Conservation (phyloP, 345 rosid species). For the Euphorbia peplus region DNA sequence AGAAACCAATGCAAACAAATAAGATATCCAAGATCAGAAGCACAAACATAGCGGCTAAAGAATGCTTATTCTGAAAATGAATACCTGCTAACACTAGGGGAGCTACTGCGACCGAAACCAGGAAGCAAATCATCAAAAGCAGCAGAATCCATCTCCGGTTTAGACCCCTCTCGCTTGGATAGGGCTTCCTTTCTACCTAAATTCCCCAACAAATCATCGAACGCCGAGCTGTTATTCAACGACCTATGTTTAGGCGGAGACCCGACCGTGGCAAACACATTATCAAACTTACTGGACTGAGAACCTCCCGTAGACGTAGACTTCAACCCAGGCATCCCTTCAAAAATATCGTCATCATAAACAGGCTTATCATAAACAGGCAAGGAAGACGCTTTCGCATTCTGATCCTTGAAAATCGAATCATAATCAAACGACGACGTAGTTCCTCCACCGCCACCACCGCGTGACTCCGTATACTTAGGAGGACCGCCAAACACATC, state of each 20-base stretch:
- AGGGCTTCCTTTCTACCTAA: conserved; percentile 39
- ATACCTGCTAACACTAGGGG: conserved; percentile 37
- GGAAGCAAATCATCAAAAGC: conserved; percentile 70
- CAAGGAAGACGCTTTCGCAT: conserved; percentile 27
- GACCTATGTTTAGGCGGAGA: conserved; percentile 24
- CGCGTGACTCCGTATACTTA: conserved; percentile 39
- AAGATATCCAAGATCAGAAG: background rate
- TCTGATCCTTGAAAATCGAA: conserved; percentile 43
- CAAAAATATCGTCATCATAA: conserved; percentile 66
- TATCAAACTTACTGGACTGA: conserved; percentile 37
- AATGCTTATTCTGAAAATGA: background rate
- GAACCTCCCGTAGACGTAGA: conserved; percentile 16
- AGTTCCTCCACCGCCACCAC: conserved; percentile 22
- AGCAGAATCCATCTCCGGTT: conserved; percentile 31
- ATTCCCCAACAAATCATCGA: conserved; percentile 60
- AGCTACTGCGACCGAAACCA: conserved; percentile 62
- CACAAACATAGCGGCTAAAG: background rate
- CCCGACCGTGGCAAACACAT: conserved; percentile 35
- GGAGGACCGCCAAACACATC: conserved; percentile 58
- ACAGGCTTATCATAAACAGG: conserved; percentile 72
- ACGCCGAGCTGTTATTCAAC: conserved; percentile 20
- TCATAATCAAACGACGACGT: conserved; percentile 42
- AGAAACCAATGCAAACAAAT: background rate
- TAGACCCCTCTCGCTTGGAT: conserved; percentile 31
- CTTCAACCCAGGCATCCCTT: conserved; percentile 63